phyloP scores from a whole-genome alignment of 2,329 filamentous ascomycete genomes.

The Pleurostoma richardsiae region DNA sequence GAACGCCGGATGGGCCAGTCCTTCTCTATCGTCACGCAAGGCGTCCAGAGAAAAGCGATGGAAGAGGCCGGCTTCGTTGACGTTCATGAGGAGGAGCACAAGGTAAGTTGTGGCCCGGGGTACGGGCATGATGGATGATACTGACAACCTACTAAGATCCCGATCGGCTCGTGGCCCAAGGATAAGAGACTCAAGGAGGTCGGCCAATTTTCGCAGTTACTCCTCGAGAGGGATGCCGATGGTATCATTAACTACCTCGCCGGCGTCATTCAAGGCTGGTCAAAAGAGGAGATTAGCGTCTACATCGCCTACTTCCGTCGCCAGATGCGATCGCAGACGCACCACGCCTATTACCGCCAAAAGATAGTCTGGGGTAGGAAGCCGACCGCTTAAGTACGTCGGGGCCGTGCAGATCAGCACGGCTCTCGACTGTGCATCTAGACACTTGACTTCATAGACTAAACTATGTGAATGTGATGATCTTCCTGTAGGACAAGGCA shows the following conservation, averaged over 20 bases:
- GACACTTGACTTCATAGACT: no score
- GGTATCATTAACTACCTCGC: constrained; percentile 21
- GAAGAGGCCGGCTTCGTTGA: constrained; percentile 52
- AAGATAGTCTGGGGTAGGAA: constrained; percentile 21
- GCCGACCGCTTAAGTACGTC: constrained; percentile 3
- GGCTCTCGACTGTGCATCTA: constrained; percentile 1
- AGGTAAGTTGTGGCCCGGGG: constrained; percentile 25
- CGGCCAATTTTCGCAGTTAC: constrained; percentile 9
- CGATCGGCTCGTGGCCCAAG: constrained; percentile 19
- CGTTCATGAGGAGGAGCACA: constrained; percentile 44
- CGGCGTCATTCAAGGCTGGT: constrained; percentile 28
- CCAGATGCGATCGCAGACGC: constrained; percentile 19
- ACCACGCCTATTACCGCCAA: constrained; percentile 21
- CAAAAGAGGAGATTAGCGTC: constrained; percentile 22
- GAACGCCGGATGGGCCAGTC: constrained; percentile 34
- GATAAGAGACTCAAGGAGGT: constrained; percentile 19
- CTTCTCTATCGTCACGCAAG: constrained; percentile 46
- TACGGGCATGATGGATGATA: not conserved
- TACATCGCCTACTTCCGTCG: constrained; percentile 28
- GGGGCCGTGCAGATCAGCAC: no score
- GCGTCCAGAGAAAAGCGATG: constrained; percentile 45
- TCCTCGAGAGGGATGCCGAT: constrained; percentile 7
- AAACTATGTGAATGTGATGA: no score
- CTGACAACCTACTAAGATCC: constrained; percentile 9
- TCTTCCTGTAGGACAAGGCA: no score